Conservation (phyloP, 257 asterid species). For the Henckelia pumila region DNA sequence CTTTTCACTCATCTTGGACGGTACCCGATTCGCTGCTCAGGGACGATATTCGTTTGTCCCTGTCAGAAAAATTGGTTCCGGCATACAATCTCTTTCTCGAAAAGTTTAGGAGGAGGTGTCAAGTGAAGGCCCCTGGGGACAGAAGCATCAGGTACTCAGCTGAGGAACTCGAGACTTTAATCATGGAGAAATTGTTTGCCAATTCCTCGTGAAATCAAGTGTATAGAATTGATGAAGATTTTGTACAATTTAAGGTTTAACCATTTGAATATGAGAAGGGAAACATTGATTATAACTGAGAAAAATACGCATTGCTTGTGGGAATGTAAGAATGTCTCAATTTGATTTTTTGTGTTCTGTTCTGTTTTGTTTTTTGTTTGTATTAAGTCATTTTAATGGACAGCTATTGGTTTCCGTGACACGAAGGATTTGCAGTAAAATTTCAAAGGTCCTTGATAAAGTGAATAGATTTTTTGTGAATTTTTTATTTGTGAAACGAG, state of each 20-base stretch:
- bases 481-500: too few relatives aligned
- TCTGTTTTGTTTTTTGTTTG: too few relatives aligned
- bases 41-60: slow-evolving; percentile 22
- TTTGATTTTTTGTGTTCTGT: too few relatives aligned
- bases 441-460: too few relatives aligned
- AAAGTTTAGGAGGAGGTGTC: slow-evolving; percentile 17
- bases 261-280: neutral
- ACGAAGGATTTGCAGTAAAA: too few relatives aligned
- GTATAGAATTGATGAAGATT: neutral
- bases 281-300: too few relatives aligned
- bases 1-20: slow-evolving; percentile 23
- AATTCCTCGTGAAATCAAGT: neutral
- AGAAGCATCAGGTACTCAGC: slow-evolving; percentile 29
- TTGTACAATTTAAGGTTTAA: neutral
- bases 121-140: slow-evolving; percentile 13
- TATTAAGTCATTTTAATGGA: too few relatives aligned
- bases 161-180: slow-evolving; percentile 30
- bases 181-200: slow-evolving; percentile 28
- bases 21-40: slow-evolving; percentile 32
- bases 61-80: slow-evolving; percentile 29
- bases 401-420: too few relatives aligned
- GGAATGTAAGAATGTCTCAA: too few relatives aligned
- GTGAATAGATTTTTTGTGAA: too few relatives aligned
- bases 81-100: slow-evolving; percentile 31
- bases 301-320: too few relatives aligned